Evolutionary conservation across 108 stramenopile genomes (phyloP).

Genomic region (Craspedostauros australis): DNA sequence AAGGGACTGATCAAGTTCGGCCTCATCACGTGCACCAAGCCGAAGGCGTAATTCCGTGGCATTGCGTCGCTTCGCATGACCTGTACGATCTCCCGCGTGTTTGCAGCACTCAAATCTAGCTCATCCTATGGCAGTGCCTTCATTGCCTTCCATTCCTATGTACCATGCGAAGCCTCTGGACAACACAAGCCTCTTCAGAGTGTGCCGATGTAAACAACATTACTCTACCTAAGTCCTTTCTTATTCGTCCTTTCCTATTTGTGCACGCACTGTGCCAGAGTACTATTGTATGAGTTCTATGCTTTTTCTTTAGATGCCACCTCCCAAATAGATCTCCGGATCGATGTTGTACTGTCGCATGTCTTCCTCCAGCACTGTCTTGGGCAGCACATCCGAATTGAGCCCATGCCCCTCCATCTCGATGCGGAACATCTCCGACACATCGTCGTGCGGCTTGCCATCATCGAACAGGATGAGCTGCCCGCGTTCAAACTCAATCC

Average conservation of each 20-base stretch:
- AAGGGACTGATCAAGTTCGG: slow-evolving; percentile 87
- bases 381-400: slow-evolving; percentile 14
- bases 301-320: slow-evolving; percentile 18
- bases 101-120: no score
- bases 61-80: no score
- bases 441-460: slow-evolving; percentile 43
- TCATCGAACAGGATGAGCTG: slow-evolving; percentile 67
- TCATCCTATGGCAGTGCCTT: no score
- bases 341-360: slow-evolving; percentile 32
- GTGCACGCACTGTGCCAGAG: neutral
- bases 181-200: no score
- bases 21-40: slow-evolving; percentile 77
- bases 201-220: no score
- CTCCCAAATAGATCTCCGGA: slow-evolving; percentile 19
- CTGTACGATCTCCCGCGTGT: no score
- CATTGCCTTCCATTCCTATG: no score
- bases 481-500: slow-evolving; percentile 60
- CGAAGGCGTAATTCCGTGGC: slow-evolving; percentile 27
- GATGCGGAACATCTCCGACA: slow-evolving; percentile 35
- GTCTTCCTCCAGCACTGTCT: slow-evolving; percentile 26
- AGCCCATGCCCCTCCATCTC: slow-evolving; percentile 58
- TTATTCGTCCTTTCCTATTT: neutral
- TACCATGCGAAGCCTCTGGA: no score
- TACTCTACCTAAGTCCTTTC: neutral
- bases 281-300: neutral